phyloP scores from a whole-genome alignment of 257 asterid genomes.

The Solanum clarkiae region DNA sequence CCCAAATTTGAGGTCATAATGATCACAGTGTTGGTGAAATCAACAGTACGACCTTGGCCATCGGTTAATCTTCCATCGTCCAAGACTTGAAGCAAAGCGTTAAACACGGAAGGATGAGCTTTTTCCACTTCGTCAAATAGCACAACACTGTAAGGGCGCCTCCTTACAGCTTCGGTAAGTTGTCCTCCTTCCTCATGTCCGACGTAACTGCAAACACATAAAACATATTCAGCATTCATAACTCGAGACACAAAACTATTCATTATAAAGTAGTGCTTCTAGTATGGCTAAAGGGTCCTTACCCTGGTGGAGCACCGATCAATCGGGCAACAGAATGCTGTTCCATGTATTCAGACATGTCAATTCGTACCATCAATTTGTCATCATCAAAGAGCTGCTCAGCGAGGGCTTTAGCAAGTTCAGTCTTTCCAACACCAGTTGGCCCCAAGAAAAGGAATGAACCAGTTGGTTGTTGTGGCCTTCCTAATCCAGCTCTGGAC shows the following conservation, averaged over 20 bases:
- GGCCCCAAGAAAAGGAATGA: constrained; percentile 91
- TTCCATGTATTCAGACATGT: constrained; percentile 97
- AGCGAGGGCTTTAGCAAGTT: constrained; percentile 86
- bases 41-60: constrained; percentile 88
- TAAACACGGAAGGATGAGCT: constrained; percentile 68
- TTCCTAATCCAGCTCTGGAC: constrained; percentile 77
- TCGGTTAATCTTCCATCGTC: constrained; percentile 86
- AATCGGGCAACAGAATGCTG: constrained; percentile 84
- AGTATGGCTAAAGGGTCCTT: constrained; percentile 4
- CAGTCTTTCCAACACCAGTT: constrained; percentile 93
- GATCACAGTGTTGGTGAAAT: constrained; percentile 68
- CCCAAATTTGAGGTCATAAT: constrained; percentile 94
- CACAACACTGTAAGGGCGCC: constrained; percentile 76
- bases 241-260: not conserved
- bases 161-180: constrained; percentile 75
- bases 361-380: constrained; percentile 60
- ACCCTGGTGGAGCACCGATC: constrained; percentile 98
- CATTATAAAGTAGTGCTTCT: not conserved
- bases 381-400: constrained; percentile 90
- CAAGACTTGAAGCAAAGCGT: constrained; percentile 68
- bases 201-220: constrained; percentile 30
- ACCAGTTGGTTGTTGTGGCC: constrained; percentile 89
- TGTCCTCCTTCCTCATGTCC: constrained; percentile 99
- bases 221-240: too few relatives aligned
- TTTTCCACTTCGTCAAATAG: constrained; percentile 92